Evolutionary conservation across 768 basidiomycete genomes (phyloP).

Genomic region (Phlebiopsis flavidoalba): DNA sequence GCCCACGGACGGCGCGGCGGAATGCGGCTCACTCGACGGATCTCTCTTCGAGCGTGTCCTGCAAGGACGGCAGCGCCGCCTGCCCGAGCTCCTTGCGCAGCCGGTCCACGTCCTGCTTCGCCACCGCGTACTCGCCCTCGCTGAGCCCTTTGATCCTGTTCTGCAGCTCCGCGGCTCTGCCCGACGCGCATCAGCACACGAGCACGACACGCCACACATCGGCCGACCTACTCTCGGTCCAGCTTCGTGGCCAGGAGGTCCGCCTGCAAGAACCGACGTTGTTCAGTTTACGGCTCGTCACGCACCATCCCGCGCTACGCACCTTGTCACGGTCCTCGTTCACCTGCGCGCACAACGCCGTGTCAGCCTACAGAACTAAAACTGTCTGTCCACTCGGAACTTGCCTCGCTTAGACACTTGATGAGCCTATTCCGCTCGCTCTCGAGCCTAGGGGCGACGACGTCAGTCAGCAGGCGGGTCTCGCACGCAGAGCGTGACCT

Average conservation of each 20-base stretch:
- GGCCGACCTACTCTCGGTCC: constrained; percentile 54
- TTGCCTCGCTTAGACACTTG: constrained; percentile 59
- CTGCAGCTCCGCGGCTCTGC: constrained; percentile 63
- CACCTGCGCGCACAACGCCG: constrained; percentile 37
- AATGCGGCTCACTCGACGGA: constrained; percentile 38
- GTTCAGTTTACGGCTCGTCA: background rate
- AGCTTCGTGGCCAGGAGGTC: constrained; percentile 67
- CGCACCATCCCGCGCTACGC: constrained; percentile 6
- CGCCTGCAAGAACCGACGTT: constrained; percentile 34
- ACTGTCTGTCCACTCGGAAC: constrained; percentile 25
- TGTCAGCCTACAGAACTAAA: constrained; percentile 3
- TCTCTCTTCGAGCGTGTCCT: constrained; percentile 71
- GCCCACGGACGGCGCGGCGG: background rate
- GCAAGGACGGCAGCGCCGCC: constrained; percentile 64
- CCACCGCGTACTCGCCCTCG: constrained; percentile 69
- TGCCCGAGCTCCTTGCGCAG: constrained; percentile 75
- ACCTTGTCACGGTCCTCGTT: constrained; percentile 82
- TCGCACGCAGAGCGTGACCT: background rate
- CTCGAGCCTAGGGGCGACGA: constrained; percentile 47
- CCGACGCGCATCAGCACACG: constrained; percentile 8
- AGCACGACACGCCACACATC: background rate
- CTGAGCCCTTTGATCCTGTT: constrained; percentile 61
- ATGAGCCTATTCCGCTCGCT: constrained; percentile 70
- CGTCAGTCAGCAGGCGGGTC: background rate
- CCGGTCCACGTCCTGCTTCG: constrained; percentile 74